Base-by-base conservation (phyloP, 2,329 filamentous ascomycete species). In the Tothia fuscella region DNA sequence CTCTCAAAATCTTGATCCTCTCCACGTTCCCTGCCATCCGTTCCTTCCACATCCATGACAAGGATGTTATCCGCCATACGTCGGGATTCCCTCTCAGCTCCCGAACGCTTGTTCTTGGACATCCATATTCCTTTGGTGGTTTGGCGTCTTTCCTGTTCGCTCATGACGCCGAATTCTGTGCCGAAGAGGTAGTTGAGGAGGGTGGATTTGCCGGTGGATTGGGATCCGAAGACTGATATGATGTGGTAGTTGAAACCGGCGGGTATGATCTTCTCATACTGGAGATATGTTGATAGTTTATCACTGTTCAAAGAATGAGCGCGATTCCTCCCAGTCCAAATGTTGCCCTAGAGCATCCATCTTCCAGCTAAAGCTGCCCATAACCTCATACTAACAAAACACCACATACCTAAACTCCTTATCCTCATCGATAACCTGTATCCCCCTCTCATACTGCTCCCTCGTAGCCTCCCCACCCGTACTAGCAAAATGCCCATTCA, bases 41-140 rank as follows among this genome's bases (percentile, higher is more conserved):
- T 96, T 51, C 91, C 91, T 63, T 98, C 91, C 32, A 98, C 91
- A 57, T 98, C 91, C 91, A 98, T 98, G 52, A 98, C 91, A 48
- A 98, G 70, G 54, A 98, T 95, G 62, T 98, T 98, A 55, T 94
- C 86, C 42, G 89, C 88, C 87, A 96, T 95, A 30, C 68, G 69
- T 49, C 53, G 54, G 44, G 66, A 60, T 49, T 63, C 62, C 39
- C 66, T 62, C 51, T 72, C 71, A 6, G 56, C 59, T 32, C 64
- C 60, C 40, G 63, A 60, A 21, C 68, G 67, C 68, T 93, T 94
- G 65, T 96, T 96, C 69, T 94, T 93, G 49, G 88, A 93, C 81
- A 98, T 82, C 91, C 91, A 98, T 59, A 98, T 98, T 57, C 91
- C 91, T 70, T 96, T 98, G 33, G 91, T 98, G 0, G 91, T 98